These are phyloP conservation scores for Pachyrhizus erosus DNA, from an alignment of 306 rosid genomes.

Conservation along the genomic window DNA sequence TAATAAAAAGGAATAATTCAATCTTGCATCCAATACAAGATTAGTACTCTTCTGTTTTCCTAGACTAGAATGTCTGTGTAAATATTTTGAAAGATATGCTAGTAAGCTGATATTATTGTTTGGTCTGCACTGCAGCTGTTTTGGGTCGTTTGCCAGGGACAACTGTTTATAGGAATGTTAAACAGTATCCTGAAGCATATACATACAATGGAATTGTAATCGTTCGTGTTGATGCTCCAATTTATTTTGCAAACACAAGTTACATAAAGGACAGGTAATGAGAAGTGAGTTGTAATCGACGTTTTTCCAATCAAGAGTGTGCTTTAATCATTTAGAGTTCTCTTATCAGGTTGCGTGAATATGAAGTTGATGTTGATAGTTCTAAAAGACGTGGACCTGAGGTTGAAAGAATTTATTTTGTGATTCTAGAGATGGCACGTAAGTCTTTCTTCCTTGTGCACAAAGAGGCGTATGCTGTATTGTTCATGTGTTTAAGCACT, in stretches of 20 bases:
- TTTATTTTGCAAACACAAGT: constrained; percentile 90
- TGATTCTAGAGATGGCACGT: constrained; percentile 96
- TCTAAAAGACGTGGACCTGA: constrained; percentile 82
- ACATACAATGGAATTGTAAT: constrained; percentile 95
- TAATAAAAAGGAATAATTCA: not conserved
- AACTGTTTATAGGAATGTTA: constrained; percentile 85
- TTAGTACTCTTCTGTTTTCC: not conserved
- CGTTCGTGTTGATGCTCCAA: constrained; percentile 94
- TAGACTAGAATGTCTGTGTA: not conserved
- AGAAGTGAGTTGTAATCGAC: constrained; percentile 35
- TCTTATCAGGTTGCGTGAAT: constrained; percentile 82
- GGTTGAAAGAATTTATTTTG: constrained; percentile 88
- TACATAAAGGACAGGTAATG: constrained; percentile 92
- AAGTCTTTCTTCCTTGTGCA: constrained; percentile 53
- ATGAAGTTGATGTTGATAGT: constrained; percentile 77
- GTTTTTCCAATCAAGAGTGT: constrained; percentile 24
- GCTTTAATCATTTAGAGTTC: constrained; percentile 35
- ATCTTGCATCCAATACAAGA: not conserved
- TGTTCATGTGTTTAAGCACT: constrained; percentile 12
- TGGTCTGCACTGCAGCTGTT: constrained; percentile 75
- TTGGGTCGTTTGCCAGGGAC: constrained; percentile 99
- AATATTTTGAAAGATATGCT: constrained; percentile 1
- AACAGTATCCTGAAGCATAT: constrained; percentile 94
- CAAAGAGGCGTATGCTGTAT: constrained; percentile 15
- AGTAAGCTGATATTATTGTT: constrained; percentile 40